These are phyloP conservation scores for Gyromitra esculenta DNA, from an alignment of 2,329 filamentous ascomycete genomes.

Conservation along the genomic window DNA sequence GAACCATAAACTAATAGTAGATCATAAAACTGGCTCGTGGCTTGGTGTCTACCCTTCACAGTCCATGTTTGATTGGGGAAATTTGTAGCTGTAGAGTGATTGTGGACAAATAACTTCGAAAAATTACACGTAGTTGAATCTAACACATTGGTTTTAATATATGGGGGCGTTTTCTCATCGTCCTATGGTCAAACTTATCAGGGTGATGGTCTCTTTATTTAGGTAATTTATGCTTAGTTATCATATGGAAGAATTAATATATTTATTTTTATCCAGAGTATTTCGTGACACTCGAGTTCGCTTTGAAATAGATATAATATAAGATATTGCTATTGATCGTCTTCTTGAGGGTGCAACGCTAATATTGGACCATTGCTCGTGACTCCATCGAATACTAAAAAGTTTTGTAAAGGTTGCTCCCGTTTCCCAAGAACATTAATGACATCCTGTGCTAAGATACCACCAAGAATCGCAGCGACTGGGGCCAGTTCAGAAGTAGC, in stretches of 20 bases:
- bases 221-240: no score
- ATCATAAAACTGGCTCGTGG: no score
- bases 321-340: slow-evolving; percentile 38
- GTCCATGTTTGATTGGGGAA: no score
- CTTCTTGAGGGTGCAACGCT: slow-evolving; percentile 75
- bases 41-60: no score
- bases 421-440: slow-evolving; percentile 93
- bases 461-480: slow-evolving; percentile 87
- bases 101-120: background rate
- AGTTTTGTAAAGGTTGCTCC: slow-evolving; percentile 95
- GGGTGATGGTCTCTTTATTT: no score
- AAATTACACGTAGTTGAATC: background rate
- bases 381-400: slow-evolving; percentile 89
- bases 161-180: no score
- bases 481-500: slow-evolving; percentile 84
- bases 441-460: slow-evolving; percentile 91
- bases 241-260: no score
- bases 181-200: no score
- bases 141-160: no score
- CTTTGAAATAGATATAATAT: background rate
- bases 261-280: no score
- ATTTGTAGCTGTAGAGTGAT: no score
- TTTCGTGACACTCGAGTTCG: background rate
- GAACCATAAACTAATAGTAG: no score
- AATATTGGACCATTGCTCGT: slow-evolving; percentile 81